Percentiles rank a stretch among this genome's conserved stretches.
Conservation (phyloP, 1,284 basidiomycete species). For the Pterulicium gracile region DNA sequence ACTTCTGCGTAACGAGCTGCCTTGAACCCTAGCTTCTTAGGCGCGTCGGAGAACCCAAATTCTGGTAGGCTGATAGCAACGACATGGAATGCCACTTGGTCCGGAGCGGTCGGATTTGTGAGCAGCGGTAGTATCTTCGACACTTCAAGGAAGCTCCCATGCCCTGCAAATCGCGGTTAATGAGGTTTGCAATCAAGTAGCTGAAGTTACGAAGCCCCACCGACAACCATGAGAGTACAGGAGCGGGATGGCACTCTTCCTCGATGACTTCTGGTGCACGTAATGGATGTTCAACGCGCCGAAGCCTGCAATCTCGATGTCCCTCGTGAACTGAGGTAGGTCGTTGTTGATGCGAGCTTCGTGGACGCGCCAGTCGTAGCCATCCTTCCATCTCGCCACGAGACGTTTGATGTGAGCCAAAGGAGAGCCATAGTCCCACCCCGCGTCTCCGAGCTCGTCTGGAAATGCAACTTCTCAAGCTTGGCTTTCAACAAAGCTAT, state of each 20-base stretch:
- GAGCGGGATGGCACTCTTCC: conserved; percentile 28
- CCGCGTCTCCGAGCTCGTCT: conserved; percentile 27
- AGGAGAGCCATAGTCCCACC: conserved; percentile 29
- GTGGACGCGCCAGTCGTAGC: conserved; percentile 31
- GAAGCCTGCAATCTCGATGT: conserved; percentile 25
- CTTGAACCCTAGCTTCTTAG: conserved; percentile 21
- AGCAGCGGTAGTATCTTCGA: conserved; percentile 43
- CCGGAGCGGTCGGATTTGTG: conserved; percentile 23
- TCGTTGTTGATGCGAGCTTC: conserved; percentile 27
- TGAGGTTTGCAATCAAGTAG: not conserved
- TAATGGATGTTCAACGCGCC: conserved; percentile 31
- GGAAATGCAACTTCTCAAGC: conserved; percentile 26
- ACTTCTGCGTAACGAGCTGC: conserved; percentile 31
- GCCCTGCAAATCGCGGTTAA: conserved; percentile 29
- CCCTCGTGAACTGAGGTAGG: conserved; percentile 32
- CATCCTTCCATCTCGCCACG: conserved; percentile 24
- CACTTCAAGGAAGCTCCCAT: conserved; percentile 46
- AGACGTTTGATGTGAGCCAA: conserved; percentile 28
- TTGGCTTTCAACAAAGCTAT: conserved; percentile 20
- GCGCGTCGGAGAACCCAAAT: conserved; percentile 41
- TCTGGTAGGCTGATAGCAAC: conserved; percentile 44
- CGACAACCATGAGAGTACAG: conserved; percentile 38
- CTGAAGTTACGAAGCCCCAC: conserved; percentile 10
- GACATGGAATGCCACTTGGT: conserved; percentile 46
- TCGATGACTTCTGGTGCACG: conserved; percentile 26